Percentiles rank a stretch among this genome's conserved stretches.
Conservation (phyloP, 179 eudicot genomes). For the Silene coronaria region DNA sequence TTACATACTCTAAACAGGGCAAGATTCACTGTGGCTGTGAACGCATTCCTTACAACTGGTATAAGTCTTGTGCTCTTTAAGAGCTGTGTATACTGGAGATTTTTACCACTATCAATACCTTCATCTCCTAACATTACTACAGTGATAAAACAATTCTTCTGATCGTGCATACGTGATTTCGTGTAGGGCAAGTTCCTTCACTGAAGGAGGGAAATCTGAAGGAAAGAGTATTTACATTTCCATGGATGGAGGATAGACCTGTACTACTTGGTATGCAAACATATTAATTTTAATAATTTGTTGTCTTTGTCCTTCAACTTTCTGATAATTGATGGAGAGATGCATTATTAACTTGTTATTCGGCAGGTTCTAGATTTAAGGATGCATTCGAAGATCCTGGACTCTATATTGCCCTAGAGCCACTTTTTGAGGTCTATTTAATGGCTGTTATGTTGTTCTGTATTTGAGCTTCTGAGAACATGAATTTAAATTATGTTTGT, state of each 20-base stretch:
- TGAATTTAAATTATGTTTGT: constrained; percentile 12
- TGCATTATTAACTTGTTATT: constrained; percentile 4
- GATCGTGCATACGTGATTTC: constrained; percentile 8
- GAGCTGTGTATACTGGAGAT: not conserved
- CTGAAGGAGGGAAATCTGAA: constrained; percentile 79
- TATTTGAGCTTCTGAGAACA: not conserved
- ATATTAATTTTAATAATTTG: not conserved
- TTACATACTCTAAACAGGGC: constrained; percentile 84
- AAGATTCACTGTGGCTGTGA: constrained; percentile 85
- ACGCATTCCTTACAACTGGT: constrained; percentile 89
- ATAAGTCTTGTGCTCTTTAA: not conserved
- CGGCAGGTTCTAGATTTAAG: constrained; percentile 77
- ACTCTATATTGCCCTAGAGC: constrained; percentile 63
- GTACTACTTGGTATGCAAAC: constrained; percentile 60
- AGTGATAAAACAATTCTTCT: not conserved
- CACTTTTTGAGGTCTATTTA: constrained; percentile 70
- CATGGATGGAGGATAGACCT: constrained; percentile 74
- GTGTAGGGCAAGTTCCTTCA: constrained; percentile 79
- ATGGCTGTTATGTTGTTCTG: not conserved
- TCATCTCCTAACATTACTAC: not conserved
- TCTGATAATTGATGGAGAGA: constrained; percentile 4
- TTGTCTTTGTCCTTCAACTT: not conserved
- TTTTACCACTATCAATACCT: not conserved
- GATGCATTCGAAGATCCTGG: constrained; percentile 93
- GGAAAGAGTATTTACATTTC: constrained; percentile 69